A percentile compares a stretch with the other conserved stretches of the same genome.
These are phyloP conservation scores for Erythrobasidium hasegawianum DNA, from an alignment of 1,284 basidiomycete genomes.

Conservation along the genomic window DNA sequence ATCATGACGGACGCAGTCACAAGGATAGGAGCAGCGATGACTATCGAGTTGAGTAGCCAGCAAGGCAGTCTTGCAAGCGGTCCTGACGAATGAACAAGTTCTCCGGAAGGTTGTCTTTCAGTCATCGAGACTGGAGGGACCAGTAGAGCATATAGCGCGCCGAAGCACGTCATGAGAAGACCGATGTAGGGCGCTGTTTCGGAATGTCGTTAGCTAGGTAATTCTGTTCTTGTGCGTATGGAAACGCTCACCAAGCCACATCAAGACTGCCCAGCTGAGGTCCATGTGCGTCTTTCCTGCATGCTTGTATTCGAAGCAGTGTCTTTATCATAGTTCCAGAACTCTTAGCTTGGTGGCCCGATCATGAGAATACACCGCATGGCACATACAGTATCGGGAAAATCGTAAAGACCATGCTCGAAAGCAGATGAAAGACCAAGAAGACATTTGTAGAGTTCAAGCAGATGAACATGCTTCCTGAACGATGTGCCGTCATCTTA, in stretches of 20 bases:
- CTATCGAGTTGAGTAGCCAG: conserved; percentile 3
- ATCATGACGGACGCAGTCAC: neutral
- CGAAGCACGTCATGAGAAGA: neutral
- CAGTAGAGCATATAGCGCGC: neutral
- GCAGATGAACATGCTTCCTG: neutral
- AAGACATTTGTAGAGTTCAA: conserved; percentile 8
- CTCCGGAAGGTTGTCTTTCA: neutral
- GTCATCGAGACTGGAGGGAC: neutral
- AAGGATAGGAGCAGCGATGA: neutral
- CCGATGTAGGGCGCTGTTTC: conserved; percentile 5
- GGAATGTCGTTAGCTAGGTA: neutral
- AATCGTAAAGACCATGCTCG: conserved; percentile 5
- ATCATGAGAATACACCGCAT: neutral
- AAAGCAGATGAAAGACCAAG: neutral
- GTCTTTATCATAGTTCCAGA: neutral
- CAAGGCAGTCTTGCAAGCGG: conserved; percentile 8
- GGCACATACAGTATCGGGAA: neutral
- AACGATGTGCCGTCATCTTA: neutral
- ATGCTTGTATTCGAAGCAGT: neutral
- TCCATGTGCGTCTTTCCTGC: conserved; percentile 2
- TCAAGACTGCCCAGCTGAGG: conserved; percentile 1
- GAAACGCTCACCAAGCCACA: conserved; percentile 8
- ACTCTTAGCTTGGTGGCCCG: neutral
- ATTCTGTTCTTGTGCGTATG: too few species aligned
- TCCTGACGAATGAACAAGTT: neutral